phyloP scores from a whole-genome alignment of 495 filamentous ascomycete genomes.

The Penicillium ucsense region DNA sequence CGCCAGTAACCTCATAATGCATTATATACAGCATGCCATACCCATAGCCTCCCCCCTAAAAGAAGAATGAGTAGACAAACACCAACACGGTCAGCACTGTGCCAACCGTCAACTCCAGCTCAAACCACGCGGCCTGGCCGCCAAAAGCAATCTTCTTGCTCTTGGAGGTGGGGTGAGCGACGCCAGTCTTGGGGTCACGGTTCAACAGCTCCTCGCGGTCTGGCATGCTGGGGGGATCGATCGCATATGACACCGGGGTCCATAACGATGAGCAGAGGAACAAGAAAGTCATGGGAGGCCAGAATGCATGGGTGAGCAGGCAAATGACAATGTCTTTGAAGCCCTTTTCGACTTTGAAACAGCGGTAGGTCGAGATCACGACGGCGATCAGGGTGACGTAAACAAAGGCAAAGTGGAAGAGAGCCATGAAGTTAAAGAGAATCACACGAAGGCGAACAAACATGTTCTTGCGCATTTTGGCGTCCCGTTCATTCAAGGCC shows the following conservation, averaged over 20 bases:
- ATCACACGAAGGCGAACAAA: slow-evolving; percentile 22
- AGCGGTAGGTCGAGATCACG: slow-evolving; percentile 24
- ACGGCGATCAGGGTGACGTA: slow-evolving; percentile 31
- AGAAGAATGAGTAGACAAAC: slow-evolving; percentile 34
- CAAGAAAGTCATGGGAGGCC: slow-evolving; percentile 34
- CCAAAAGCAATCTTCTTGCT: slow-evolving; percentile 36
- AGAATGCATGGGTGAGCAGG: slow-evolving; percentile 39
- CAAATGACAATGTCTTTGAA: slow-evolving; percentile 25
- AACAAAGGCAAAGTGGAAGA: slow-evolving; percentile 31
- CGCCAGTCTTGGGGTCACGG: slow-evolving; percentile 35
- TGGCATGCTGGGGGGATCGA: slow-evolving; percentile 34
- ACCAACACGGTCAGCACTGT: slow-evolving; percentile 28
- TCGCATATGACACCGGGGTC: slow-evolving; percentile 33
- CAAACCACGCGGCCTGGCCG: slow-evolving; percentile 34
- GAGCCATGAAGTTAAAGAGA: slow-evolving; percentile 26
- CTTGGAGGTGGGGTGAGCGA: slow-evolving; percentile 30
- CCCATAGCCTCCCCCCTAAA: slow-evolving; percentile 3
- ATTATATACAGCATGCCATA: slow-evolving; percentile 3
- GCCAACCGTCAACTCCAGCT: slow-evolving; percentile 30
- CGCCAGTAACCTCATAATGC: slow-evolving; percentile 2
- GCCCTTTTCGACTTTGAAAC: slow-evolving; percentile 17
- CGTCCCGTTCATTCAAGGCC: slow-evolving; percentile 23
- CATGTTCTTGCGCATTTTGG: slow-evolving; percentile 19
- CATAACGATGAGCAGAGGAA: slow-evolving; percentile 29
- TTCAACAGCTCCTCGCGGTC: slow-evolving; percentile 33